Evolutionary conservation across 2,329 filamentous ascomycete genomes (phyloP), one percentile per base, ranked within the genome.

Genomic region (Arthrobotrys conoides): DNA sequence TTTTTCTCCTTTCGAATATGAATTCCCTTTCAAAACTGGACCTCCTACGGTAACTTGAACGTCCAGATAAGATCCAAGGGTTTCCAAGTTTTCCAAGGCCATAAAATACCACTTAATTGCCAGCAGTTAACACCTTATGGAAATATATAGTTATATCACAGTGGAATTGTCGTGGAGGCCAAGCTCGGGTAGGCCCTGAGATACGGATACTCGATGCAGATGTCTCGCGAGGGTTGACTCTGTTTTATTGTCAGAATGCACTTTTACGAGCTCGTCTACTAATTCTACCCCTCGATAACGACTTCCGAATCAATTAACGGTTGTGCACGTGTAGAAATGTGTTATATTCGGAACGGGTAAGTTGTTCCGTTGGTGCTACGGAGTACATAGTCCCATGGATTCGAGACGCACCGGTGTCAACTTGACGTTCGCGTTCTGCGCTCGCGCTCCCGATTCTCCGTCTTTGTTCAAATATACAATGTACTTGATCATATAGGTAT

Each of bases 11-110:
- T n/a, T 59, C 53, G 53, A 59, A 59, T 59, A 36, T 59, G 22
- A 59, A 41, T 59, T 59, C 53, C 53, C 30, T 59, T 59, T 38
- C 53, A 59, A 59, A 59, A 38, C 16, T 3, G 20, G 30, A 59
- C 16, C 14, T 36, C 12, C 30, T 36, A 22, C n/a, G 10, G 12
- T 38, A 10, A 30, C 53, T 22, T 14, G 10, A 18, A 18, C 14
- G 8, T 5, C 14, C 16, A 8, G 16, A 24, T 16, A 44, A 24
- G 3, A 24, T 10, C 36, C 20, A 41, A 61, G 55, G 36, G 18
- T 57, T 14, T 14, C 57, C 33, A 44, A 61, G 36, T 41, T 44
- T 44, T 44, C 57, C 57, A 61, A 24, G 44, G 22, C 36, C 55
- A 20, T 18, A 9, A 2, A 18, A 18, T 27, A n/a, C 8, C 27